Evolutionary conservation across 495 filamentous ascomycete genomes (phyloP), one percentile per base, ranked within the genome.

Genomic region (Copromyces sp.): DNA sequence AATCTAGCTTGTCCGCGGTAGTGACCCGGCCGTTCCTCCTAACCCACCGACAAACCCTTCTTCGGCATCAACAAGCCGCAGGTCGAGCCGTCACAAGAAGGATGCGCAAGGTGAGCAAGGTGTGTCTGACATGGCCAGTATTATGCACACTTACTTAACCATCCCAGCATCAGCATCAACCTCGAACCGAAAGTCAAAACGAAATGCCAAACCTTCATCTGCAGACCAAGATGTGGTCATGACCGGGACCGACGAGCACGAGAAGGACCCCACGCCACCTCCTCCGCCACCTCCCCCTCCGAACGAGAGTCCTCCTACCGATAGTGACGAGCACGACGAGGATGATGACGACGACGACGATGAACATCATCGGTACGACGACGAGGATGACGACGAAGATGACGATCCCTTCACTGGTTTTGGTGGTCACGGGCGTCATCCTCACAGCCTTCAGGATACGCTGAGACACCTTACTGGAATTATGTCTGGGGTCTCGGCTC

Each of bases 401-500:
- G 87, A 89, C 72, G 94, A 97, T 78, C 91, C 92, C 0, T 97
- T 97, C 78, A 87, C 87, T 45, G 89, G 88, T 65, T 91, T 96
- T 72, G 90, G 93, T 71, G 87, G 87, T 32, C 83, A 84, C 59
- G 87, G 89, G 20, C 88, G 88, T 39, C 87, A 88, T 24, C 85
- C 90, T 3, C 80, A 81, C n/a, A 80, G 82, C 14, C 84, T 98
- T n/a, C 92, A 93, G 24, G 92, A 84, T 76, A 96, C 94, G 9
- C 87, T 99, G 7, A 87, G 95, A 74, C 92, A 93, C 6, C 82
- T 99, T 74, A 95, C 87, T 73, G 94, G 95, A 74, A 95, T 98
- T 87, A 93, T 97, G 83, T 90, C 93, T 2, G 92, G 93, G 41
- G 89, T 93, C 72, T 92, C 92, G 35, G 86, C 90, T 6, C 89